Conservation (phyloP, 495 filamentous ascomycete species). For the Pyrenula aspistea region DNA sequence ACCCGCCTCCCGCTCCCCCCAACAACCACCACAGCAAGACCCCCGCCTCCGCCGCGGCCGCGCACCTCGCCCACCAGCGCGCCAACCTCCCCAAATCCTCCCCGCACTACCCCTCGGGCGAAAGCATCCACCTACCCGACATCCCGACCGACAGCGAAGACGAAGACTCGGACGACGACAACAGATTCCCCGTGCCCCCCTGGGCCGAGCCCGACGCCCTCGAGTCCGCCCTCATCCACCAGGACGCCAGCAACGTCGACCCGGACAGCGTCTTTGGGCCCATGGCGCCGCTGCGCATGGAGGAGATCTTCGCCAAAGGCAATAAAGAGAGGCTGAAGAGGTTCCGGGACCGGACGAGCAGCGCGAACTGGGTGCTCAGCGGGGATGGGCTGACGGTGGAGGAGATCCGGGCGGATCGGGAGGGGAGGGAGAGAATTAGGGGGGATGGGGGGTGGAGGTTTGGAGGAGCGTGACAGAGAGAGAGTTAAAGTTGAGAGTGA, state of each 20-base stretch:
- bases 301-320: slow-evolving; percentile 77
- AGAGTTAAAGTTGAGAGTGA: slow-evolving; percentile 18
- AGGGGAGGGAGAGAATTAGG: slow-evolving; percentile 24
- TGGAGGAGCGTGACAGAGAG: slow-evolving; percentile 20
- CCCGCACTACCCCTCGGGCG: slow-evolving; percentile 67
- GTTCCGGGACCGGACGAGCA: slow-evolving; percentile 79
- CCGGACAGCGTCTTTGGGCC: slow-evolving; percentile 84
- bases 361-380: slow-evolving; percentile 77
- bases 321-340: slow-evolving; percentile 70
- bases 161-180: slow-evolving; percentile 51
- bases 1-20: slow-evolving; percentile 26
- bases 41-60: slow-evolving; percentile 28
- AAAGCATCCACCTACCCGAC: slow-evolving; percentile 75
- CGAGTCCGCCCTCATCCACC: slow-evolving; percentile 49
- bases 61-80: slow-evolving; percentile 29
- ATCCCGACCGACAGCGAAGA: slow-evolving; percentile 83
- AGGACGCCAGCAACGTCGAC: slow-evolving; percentile 60
- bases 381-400: slow-evolving; percentile 84
- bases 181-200: slow-evolving; percentile 46
- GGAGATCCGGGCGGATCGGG: slow-evolving; percentile 61
- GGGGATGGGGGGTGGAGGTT: slow-evolving; percentile 26
- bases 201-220: slow-evolving; percentile 84
- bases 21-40: slow-evolving; percentile 40
- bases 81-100: slow-evolving; percentile 45
- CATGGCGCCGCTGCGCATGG: slow-evolving; percentile 74